phyloP scores from a whole-genome alignment of 2,329 filamentous ascomycete species.

The Alternaria angustiovoidea region DNA sequence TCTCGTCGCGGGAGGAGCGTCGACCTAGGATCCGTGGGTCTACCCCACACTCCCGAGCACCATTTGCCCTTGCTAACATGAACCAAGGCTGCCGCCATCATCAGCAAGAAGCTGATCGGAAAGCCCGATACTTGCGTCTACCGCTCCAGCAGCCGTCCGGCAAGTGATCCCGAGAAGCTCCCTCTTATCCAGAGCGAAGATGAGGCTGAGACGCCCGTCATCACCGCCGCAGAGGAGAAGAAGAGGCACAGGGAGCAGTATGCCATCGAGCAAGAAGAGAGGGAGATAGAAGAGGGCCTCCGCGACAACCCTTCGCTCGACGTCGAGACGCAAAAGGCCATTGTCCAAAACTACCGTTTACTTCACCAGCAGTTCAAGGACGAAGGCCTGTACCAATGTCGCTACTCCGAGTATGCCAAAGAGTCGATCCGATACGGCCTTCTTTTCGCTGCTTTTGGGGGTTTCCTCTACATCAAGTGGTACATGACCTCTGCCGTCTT shows the following conservation, averaged over 20 bases:
- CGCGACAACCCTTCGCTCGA: slow-evolving; percentile 62
- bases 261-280: slow-evolving; percentile 45
- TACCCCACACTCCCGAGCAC: slow-evolving; percentile 8
- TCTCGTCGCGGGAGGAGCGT: slow-evolving; percentile 32
- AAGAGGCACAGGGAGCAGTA: slow-evolving; percentile 39
- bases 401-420: slow-evolving; percentile 65
- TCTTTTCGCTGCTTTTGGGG: slow-evolving; percentile 61
- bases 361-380: slow-evolving; percentile 65
- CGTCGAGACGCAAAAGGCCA: slow-evolving; percentile 61
- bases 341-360: slow-evolving; percentile 63
- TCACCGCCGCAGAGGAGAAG: slow-evolving; percentile 23
- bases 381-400: slow-evolving; percentile 66
- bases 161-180: slow-evolving; percentile 34
- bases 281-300: slow-evolving; percentile 49
- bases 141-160: slow-evolving; percentile 21
- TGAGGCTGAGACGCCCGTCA: slow-evolving; percentile 11
- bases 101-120: slow-evolving; percentile 36
- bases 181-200: slow-evolving; percentile 20
- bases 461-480: slow-evolving; percentile 60
- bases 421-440: slow-evolving; percentile 64
- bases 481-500: slow-evolving; percentile 66
- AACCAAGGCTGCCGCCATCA: slow-evolving; percentile 34
- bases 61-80: slow-evolving; percentile 26
- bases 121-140: slow-evolving; percentile 33
- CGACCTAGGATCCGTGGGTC: slow-evolving; percentile 42